Base-by-base conservation (phyloP, 106 monocot species). In the Dioscorea alata region DNA sequence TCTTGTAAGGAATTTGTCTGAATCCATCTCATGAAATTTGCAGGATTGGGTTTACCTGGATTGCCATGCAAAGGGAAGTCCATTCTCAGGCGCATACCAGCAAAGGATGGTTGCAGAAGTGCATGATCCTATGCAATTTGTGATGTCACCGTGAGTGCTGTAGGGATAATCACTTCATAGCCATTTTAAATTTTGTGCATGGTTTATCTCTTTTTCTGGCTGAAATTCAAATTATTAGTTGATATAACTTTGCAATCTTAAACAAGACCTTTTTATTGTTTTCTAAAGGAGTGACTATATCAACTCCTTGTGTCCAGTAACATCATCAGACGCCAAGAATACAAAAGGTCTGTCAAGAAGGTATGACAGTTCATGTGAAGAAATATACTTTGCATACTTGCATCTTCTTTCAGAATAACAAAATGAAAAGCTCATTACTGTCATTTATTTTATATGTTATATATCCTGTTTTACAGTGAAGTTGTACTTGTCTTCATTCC, bases 41-140 rank as follows among this genome's bases (percentile, higher is more conserved):
- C 79, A 86, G 82, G 69, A 74, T 23, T 92, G 92, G 92, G 61
- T 88, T 73, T 49, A 69, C 57, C 73, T 92, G 57, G 70, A 88
- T n/a, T 92, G 78, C 48, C 63, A 78, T 71, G 59, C 69, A n/a
- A 48, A 54, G 18, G 81, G 72, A 50, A 83, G 72, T 67, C n/a
- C 34, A 14, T 64, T 65, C 64, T 78, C 88, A 64, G 58, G 20
- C 1, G 66, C 51, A 69, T 85, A 83, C 77, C 77, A 67, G 33
- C 53, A 71, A 25, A 85, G 74, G 57, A 85, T 83, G 85, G 48
- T 69, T 20, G 62, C 67, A 57, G 70, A 70, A 75, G 70, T 50
- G 4, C 48, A 69, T 58, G 23, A 14, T 48, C 64, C 24, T 65
- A 78, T 81, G 59, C 78, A 73, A 25, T 83, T 88, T 61, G 61